Base-by-base conservation (phyloP, 2,329 filamentous ascomycete species). In the Diaporthe aspalathi region DNA sequence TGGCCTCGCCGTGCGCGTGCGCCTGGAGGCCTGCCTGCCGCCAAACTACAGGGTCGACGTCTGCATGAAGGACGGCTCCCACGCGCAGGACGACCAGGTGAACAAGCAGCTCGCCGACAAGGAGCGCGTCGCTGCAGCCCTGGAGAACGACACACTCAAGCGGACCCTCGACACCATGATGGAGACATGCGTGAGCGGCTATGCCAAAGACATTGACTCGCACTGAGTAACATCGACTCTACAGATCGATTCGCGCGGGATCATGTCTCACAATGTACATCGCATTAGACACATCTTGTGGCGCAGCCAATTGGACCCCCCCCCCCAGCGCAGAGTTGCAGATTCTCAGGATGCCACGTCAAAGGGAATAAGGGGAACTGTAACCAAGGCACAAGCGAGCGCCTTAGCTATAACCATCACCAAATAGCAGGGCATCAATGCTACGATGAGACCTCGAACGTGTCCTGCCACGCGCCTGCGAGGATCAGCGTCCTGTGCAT, bases 101-200 rank as follows among this genome's bases (percentile, higher is more conserved):
- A 98, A 97, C 84, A 98, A 98, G 86, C 96, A 99, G 83, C 85
- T 99, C 53, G 93, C 91, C 43, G 96, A 99, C 83, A 99, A 98
- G 85, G 96, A 99, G 84, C 88, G 96, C 73, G 96, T 99, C 54
- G 95, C 95, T 1, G 96, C 96, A 12, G 96, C 96, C 8, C 84
- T 98, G 76, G 96, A 98, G 82, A 99, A 99, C 80, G 93, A 93
- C 70, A 97, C 93, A 1, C 84, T 99, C 72, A 94, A 94, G 86
- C 91, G 91, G 50, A 93, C 98, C 40, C 86, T 99, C 74, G 91
- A 93, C 80, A 97, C 96, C 83, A 98, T 99, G 96, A 87, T 98
- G 74, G 91, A 94, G 79, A 95, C 93, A 1, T 97, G 94, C 82
- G 45, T 72, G 47, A 69, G 71, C 24, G 68, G 70, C 16, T 73